A percentile compares a stretch with the other conserved stretches of the same genome.
Conservation (phyloP, 805 yeast species). For the Scheffersomyces lignosus region DNA sequence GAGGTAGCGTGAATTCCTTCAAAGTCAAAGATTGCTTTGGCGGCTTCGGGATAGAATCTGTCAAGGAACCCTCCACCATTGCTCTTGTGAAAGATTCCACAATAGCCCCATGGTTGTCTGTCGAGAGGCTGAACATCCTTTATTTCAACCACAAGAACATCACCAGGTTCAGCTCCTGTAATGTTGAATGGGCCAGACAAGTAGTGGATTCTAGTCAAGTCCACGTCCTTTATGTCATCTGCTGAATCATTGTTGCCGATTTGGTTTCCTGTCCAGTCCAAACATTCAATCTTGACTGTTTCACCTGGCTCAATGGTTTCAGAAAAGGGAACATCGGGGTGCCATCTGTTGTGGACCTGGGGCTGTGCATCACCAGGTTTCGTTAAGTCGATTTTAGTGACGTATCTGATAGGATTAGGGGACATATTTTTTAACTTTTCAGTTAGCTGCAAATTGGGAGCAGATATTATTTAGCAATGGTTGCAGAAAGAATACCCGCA, state of each 20-base stretch:
- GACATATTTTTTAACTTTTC: conserved; percentile 8
- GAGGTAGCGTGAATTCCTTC: conserved; percentile 52
- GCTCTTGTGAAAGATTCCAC: conserved; percentile 47
- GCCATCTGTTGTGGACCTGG: conserved; percentile 54
- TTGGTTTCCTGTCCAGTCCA: conserved; percentile 58
- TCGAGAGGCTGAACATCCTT: conserved; percentile 54
- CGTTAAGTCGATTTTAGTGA: conserved; percentile 41
- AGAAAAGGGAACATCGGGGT: conserved; percentile 48
- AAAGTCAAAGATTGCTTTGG: conserved; percentile 53
- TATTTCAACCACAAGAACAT: conserved; percentile 48
- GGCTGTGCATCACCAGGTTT: conserved; percentile 48
- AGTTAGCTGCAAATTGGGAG: no score
- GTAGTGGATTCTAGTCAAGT: conserved; percentile 47
- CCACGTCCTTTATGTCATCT: conserved; percentile 47
- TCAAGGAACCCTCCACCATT: conserved; percentile 56
- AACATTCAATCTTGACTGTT: conserved; percentile 48
- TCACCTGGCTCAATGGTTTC: conserved; percentile 42
- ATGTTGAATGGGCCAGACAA: conserved; percentile 50
- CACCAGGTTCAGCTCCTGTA: conserved; percentile 48
- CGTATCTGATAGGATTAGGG: conserved; percentile 30
- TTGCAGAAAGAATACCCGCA: no score
- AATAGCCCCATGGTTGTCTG: conserved; percentile 55
- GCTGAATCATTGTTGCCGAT: conserved; percentile 47
- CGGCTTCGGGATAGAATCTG: conserved; percentile 49
- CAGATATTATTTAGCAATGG: no score